A percentile compares a stretch with the other conserved stretches of the same genome.
phyloP scores from a whole-genome alignment of 495 filamentous ascomycete genomes.

The Talaromyces trachyspermus region DNA sequence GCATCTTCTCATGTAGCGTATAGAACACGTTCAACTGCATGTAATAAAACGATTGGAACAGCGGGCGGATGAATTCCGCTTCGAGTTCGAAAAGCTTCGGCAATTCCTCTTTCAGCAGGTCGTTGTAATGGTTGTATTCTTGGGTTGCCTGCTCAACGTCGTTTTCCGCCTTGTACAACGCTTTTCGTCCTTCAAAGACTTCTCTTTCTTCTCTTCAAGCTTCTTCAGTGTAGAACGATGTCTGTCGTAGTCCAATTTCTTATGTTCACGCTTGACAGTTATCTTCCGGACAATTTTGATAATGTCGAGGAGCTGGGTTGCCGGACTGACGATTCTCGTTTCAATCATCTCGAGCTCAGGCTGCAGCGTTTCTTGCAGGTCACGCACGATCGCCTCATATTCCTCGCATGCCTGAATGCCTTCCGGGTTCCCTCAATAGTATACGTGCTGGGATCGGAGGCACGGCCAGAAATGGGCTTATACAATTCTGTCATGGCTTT shows the following conservation, averaged over 20 bases:
- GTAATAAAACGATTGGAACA: constrained; percentile 99
- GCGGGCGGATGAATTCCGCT: constrained; percentile 89
- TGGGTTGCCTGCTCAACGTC: constrained; percentile 88
- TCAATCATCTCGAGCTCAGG: constrained; percentile 99
- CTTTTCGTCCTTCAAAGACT: constrained; percentile 91
- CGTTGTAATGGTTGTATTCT: constrained; percentile 95
- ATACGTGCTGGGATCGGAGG: constrained; percentile 85
- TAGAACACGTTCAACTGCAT: constrained; percentile 99
- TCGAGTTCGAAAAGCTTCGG: constrained; percentile 91
- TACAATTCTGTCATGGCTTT: constrained; percentile 93
- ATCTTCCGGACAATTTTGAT: constrained; percentile 92
- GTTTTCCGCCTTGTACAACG: constrained; percentile 89
- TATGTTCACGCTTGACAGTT: constrained; percentile 86
- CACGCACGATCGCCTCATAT: constrained; percentile 85
- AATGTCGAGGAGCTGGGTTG: constrained; percentile 87
- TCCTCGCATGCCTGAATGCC: constrained; percentile 94
- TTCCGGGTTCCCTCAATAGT: constrained; percentile 82
- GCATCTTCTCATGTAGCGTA: constrained; percentile 96
- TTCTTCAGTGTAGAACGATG: constrained; percentile 80
- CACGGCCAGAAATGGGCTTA: constrained; percentile 92
- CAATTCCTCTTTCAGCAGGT: constrained; percentile 89
- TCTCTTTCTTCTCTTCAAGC: constrained; percentile 95
- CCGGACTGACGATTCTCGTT: constrained; percentile 81
- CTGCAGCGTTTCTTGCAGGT: constrained; percentile 77
- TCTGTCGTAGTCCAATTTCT: constrained; percentile 93